Evolutionary conservation across 202 grass and related monocot genomes (phyloP).

Genomic region (Musa balbisiana): DNA sequence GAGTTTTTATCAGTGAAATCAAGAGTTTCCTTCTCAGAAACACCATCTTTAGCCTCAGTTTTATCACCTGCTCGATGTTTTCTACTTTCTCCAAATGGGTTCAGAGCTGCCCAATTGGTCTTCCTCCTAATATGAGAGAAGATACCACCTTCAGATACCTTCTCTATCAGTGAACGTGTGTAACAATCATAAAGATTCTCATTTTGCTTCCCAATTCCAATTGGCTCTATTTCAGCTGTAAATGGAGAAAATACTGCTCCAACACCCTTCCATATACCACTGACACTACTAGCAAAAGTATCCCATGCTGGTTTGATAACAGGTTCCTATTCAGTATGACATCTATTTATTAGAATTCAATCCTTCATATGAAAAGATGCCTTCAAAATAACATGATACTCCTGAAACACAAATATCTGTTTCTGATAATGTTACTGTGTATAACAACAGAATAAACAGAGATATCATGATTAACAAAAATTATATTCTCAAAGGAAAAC

Average conservation of each 20-base stretch:
- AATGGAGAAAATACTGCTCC: conserved; percentile 77
- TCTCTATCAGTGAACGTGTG: conserved; percentile 70
- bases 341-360: conserved; percentile 3
- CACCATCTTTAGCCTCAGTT: conserved; percentile 1
- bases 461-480: not conserved
- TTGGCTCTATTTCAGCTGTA: conserved; percentile 87
- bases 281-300: conserved; percentile 87
- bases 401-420: not conserved
- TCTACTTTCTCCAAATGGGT: conserved; percentile 58
- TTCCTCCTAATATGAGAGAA: conserved; percentile 49
- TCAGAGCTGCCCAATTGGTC: conserved; percentile 63
- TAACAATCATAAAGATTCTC: conserved; percentile 95
- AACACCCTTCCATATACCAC: conserved; percentile 90
- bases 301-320: conserved; percentile 85
- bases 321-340: conserved; percentile 48
- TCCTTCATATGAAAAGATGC: not conserved
- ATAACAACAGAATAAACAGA: not conserved
- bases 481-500: not conserved
- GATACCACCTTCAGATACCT: conserved; percentile 20
- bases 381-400: not conserved
- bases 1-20: conserved; percentile 11
- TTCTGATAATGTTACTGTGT: not conserved
- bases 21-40: not conserved
- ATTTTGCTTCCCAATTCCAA: conserved; percentile 68
- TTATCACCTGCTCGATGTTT: conserved; percentile 24